Base-by-base conservation (phyloP, 495 filamentous ascomycete genomes). In the Daldinia grandis region DNA sequence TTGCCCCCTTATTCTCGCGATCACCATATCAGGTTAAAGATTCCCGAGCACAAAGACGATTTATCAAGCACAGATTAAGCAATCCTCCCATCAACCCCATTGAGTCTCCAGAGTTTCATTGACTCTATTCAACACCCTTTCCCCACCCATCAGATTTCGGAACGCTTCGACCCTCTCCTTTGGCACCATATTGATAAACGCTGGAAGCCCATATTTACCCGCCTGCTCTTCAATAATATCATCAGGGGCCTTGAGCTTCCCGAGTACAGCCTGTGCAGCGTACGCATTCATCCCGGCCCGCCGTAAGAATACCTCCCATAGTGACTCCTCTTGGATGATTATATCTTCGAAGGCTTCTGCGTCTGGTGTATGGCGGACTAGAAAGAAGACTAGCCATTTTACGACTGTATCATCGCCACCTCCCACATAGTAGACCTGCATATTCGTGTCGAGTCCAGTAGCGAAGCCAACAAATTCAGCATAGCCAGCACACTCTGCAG, bases 231-330 rank as follows among this genome's bases (percentile, higher is more conserved):
- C 71, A 4, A 35, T 12, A 19, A 65, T 47, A 2, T 66, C 74
- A n/a, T 73, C 76, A 6, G 80, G 79, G 1, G 74, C 71, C 65
- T 84, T 86, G 10, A 90, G 64, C 42, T 75, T 76, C 14, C 80
- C 80, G 24, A 95, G 79, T 0, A 95, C 79, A 15, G 82, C 85
- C 73, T 95, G 92, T 21, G 94, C 93, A 2, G 91, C 93, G 76
- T 86, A 95, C 4, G 90, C 87, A 80, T 96, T 97, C 79, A 95
- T 78, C 3, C 93, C 94, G 12, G 85, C 85, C n/a, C 82, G 76
- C 24, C 92, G 84, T 15, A 97, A 80, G 71, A 93, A 93, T 10
- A 89, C 31, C 77, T 96, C 93, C 89, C 91, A 93, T 28, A 78
- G 73, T n/a, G 87, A 87, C 71, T 92, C 88, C 3, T 83, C 81